Evolutionary conservation across 2,329 filamentous ascomycete genomes (phyloP), one percentile per base, ranked within the genome.

Genomic region (Fusarium torreyae): DNA sequence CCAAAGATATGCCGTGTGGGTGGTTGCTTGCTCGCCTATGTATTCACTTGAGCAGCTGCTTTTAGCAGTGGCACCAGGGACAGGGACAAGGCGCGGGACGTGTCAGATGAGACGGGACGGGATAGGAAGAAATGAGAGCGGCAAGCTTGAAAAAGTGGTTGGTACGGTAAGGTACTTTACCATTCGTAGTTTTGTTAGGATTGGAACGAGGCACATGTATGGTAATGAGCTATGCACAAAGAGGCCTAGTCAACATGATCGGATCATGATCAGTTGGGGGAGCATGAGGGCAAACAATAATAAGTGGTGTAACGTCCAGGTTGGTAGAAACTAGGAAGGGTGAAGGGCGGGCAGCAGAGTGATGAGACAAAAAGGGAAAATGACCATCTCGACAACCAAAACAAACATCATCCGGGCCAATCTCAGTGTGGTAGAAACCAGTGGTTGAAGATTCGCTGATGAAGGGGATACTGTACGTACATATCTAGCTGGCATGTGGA

Each of bases 401-500:
- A 44, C 40, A 55, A 46, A 20, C 31, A 50, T 34, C 55, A 55
- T 40, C 42, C 40, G 34, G 54, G 42, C 57, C 59, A 72, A 56
- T 50, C 49, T 58, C 26, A 61, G 60, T 46, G 42, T 52, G 68
- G 56, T 53, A 52, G 28, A 31, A 42, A 48, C 50, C 46, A 57
- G 56, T 57, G 52, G 54, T 24, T 24, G 18, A 50, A 52, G 42
- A 20, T 39, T 28, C 44, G 43, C 34, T 38, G 55, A 69, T 36
- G 45, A 49, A 43, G 54, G 53, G 49, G 50, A 61, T 36, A 43
- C 38, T 24, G 31, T 43, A 55, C 36, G 36, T 60, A 42, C 34
- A 10, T 28, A 13, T 44, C 44, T 50, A 61, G 54, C 54, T 66
- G 68, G 67, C 51, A 74, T 73, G 71, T 69, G 63, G 62, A 60